These are phyloP conservation scores for Coccomyxa subellipsoidea DNA, from an alignment of 163 green algal species.

Conservation along the genomic window DNA sequence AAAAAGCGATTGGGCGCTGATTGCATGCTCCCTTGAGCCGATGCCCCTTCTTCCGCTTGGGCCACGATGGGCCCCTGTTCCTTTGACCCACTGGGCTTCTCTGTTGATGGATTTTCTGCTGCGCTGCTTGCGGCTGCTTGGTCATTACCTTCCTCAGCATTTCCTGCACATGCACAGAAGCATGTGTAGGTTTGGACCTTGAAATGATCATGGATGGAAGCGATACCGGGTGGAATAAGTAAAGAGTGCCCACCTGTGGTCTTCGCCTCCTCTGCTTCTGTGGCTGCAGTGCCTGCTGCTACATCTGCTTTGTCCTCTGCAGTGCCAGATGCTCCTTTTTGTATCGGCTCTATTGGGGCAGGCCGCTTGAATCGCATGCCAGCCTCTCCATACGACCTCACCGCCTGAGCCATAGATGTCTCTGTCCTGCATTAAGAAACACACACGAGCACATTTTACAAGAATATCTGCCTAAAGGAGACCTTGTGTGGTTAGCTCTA, in stretches of 20 bases:
- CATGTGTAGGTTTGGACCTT: background rate
- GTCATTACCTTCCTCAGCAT: background rate
- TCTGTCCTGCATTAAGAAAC: background rate
- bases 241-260: background rate
- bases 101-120: background rate
- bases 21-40: background rate
- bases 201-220: background rate
- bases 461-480: background rate
- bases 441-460: background rate
- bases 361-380: background rate
- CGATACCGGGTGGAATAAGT: background rate
- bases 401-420: background rate
- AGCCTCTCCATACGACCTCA: background rate
- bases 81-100: background rate
- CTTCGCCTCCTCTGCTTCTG: background rate
- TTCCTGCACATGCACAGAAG: background rate
- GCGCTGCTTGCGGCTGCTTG: background rate
- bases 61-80: background rate
- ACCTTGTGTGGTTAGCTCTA: background rate
- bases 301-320: background rate
- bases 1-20: background rate
- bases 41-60: background rate
- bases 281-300: background rate
- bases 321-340: background rate
- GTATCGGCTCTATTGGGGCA: background rate